Evolutionary conservation across 2,329 filamentous ascomycete genomes (phyloP).

Genomic region (Arthrobotrys entomopaga): DNA sequence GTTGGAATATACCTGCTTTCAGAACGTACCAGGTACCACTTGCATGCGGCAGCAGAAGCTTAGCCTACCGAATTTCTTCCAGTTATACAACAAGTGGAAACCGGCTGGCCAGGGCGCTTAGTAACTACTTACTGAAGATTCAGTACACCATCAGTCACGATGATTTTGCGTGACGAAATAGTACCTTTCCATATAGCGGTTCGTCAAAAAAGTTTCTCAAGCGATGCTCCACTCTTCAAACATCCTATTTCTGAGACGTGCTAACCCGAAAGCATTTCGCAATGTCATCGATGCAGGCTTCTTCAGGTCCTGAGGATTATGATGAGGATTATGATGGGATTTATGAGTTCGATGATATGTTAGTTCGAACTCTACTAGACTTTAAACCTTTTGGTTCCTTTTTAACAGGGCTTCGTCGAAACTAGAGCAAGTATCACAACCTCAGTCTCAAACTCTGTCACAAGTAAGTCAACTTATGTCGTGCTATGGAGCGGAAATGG

Average conservation of each 20-base stretch:
- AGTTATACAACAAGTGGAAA: neutral
- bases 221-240: neutral
- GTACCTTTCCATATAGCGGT: constrained; percentile 27
- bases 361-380: neutral
- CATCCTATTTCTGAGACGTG: neutral
- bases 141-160: constrained; percentile 19
- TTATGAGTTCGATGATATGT: constrained; percentile 49
- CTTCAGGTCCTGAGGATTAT: constrained; percentile 16
- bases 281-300: constrained; percentile 10
- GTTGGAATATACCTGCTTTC: constrained; percentile 8
- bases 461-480: constrained; percentile 23
- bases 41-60: constrained; percentile 19
- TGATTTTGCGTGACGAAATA: constrained; percentile 32
- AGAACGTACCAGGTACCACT: constrained; percentile 1
- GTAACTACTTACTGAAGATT: too few species aligned
- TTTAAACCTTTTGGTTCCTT: too few species aligned
- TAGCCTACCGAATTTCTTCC: constrained; percentile 6
- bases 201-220: neutral
- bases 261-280: neutral
- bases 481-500: too few species aligned
- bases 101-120: constrained; percentile 20
- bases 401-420: neutral
- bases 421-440: constrained; percentile 47
- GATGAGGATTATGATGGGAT: constrained; percentile 47
- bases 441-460: constrained; percentile 38